Evolutionary conservation across 2,329 filamentous ascomycete genomes (phyloP), one percentile per base, ranked within the genome.

Genomic region (Fusarium virguliforme): DNA sequence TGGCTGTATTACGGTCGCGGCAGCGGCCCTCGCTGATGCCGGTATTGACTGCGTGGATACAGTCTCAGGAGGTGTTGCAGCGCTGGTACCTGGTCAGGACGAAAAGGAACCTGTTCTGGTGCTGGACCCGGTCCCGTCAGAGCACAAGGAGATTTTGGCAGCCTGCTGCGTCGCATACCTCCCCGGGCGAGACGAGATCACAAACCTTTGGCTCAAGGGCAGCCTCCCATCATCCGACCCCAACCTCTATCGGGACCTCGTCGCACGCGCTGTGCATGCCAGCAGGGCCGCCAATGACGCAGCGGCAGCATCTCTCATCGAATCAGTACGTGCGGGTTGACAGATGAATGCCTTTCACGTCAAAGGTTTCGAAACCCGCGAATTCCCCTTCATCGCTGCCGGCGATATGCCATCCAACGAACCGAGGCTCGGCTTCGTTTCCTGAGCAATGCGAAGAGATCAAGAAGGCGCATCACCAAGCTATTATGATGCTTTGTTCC

Each of bases 21-120:
- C 94, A 60, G 95, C 95, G 9, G 96, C 96, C 13, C 90, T 99
- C 77, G 93, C 92, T 3, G 96, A 99, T 83, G 96, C 96, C 1
- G 94, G 94, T 8, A 98, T 99, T 67, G 96, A 99, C 79, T 98
- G 94, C 78, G 91, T 98, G 53, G 96, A 98, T 82, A 88, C 95
- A 34, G 91, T 98, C 18, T 89, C 92, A 32, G 96, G 95, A 9
- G 96, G 96, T 30, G 94, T 98, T 41, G 94, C 95, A 32, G 95
- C 94, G 4, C 81, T 97, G 53, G 90, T 96, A 13, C 79, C 81
- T 71, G 68, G 74, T 3, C 76, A 78, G 66, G 74, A 79, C 56
- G 73, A 75, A 28, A 73, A 77, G 24, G 77, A 77, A 22, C 78
- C 85, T 7, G 77, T 83, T 22, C 83, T 92, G 65, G 87, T 97